Base-by-base conservation (phyloP, 495 filamentous ascomycete genomes). In the Xylaria curta region DNA sequence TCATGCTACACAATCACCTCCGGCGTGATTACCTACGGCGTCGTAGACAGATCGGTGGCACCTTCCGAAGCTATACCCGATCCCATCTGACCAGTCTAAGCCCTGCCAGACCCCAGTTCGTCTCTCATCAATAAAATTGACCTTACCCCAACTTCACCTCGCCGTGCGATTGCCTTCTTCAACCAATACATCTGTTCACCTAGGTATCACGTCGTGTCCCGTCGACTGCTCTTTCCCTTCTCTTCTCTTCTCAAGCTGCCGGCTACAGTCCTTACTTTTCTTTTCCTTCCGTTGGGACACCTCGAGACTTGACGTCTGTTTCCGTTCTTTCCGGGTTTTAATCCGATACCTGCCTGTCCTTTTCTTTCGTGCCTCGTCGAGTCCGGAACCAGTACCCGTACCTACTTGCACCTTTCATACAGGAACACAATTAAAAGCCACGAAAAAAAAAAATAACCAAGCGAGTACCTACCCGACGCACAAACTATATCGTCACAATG, bases 291-390 rank as follows among this genome's bases (percentile, higher is more conserved):
- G 19, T 71, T 72, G 68, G 31, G 58, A 59, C 54, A 21, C 51
- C 60, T 63, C 28, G 19, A 72, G 77, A 66, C 77, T 78, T 71
- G 75, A 76, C 75, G 75, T 75, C 75, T 72, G 15, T 24, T 73
- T 66, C 70, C 31, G 51, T 59, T 69, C 60, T 65, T 69, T 69
- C 46, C 49, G 9, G 44, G n/a, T 26, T 60, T 61, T 9, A 26
- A 44, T 58, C 26, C n/a, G 24, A 54, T 28, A n/a, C 31, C 49
- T 51, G 63, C 31, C 49, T 51, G 63, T 66, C 21, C 46, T 53
- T 67, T 66, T 58, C 58, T 19, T 66, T 58, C 44, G 36, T 44
- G 38, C 64, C 44, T 9, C 15, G 26, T 44, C 42, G 17, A 26
- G 6, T 49, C 13, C 0, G 42, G n/a, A 66, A 66, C 26, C 31